phyloP scores from a whole-genome alignment of 1,284 basidiomycete genomes.

The Lentinus polychrous region DNA sequence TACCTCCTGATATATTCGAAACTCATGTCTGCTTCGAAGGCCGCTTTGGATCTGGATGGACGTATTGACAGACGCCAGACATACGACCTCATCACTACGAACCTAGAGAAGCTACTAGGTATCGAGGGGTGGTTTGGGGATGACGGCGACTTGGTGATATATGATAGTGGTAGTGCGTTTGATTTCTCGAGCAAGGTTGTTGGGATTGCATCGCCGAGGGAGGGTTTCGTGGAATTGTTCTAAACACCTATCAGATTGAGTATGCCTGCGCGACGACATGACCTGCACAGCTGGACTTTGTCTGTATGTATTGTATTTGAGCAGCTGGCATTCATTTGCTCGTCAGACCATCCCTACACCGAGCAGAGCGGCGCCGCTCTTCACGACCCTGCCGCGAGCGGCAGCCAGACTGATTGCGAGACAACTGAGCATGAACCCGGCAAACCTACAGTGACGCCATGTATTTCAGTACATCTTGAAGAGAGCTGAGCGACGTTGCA shows the following conservation, averaged over 20 bases:
- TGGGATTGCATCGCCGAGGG: constrained; percentile 28
- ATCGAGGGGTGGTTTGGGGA: constrained; percentile 26
- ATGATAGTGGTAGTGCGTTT: constrained; percentile 35
- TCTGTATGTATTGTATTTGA: background rate
- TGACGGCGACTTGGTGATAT: constrained; percentile 45
- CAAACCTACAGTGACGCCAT: constrained; percentile 41
- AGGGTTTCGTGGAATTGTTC: constrained; percentile 29
- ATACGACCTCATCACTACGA: constrained; percentile 39
- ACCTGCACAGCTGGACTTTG: background rate
- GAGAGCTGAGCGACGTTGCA: background rate
- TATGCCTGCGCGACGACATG: background rate
- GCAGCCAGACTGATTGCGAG: constrained; percentile 69
- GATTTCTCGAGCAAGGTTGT: constrained; percentile 35
- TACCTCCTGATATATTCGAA: background rate
- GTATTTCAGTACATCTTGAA: background rate
- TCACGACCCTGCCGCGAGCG: constrained; percentile 59
- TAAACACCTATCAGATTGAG: constrained; percentile 11
- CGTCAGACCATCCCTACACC: constrained; percentile 39
- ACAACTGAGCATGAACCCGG: constrained; percentile 75
- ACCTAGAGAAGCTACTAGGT: constrained; percentile 46
- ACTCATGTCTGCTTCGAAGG: constrained; percentile 15
- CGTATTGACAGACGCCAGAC: constrained; percentile 35
- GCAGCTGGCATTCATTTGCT: background rate
- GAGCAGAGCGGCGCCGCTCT: constrained; percentile 52
- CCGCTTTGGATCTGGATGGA: constrained; percentile 32